Conservation (phyloP, 768 basidiomycete genomes). For the Lentinula sp. region DNA sequence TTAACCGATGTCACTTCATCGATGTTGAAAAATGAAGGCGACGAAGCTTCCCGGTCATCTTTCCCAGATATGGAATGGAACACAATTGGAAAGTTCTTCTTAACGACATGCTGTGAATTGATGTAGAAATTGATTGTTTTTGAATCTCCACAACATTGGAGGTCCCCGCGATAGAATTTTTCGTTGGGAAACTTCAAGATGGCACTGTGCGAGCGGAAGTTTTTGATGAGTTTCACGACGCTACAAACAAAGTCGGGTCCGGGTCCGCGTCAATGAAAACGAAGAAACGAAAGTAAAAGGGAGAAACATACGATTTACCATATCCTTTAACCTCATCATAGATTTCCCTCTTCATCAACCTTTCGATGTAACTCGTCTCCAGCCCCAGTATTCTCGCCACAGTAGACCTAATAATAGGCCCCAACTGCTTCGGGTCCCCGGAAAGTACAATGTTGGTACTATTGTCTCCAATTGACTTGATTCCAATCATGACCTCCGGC, state of each 20-base stretch:
- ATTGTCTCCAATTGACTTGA: slow-evolving; percentile 29
- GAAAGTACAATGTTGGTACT: slow-evolving; percentile 33
- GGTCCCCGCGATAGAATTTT: slow-evolving; percentile 49
- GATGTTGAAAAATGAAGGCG: slow-evolving; percentile 62
- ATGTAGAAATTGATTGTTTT: slow-evolving; percentile 33
- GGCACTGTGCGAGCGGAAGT: slow-evolving; percentile 49
- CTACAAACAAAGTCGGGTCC: slow-evolving; percentile 19
- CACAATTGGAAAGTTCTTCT: slow-evolving; percentile 44
- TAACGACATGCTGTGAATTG: slow-evolving; percentile 30
- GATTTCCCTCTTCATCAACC: slow-evolving; percentile 21
- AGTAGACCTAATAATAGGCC: slow-evolving; percentile 35
- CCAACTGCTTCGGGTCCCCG: slow-evolving; percentile 42
- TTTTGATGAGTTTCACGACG: slow-evolving; percentile 53
- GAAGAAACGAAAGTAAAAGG: not conserved
- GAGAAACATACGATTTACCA: slow-evolving; percentile 17
- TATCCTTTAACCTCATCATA: slow-evolving; percentile 13
- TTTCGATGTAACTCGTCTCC: slow-evolving; percentile 31
- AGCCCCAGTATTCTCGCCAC: slow-evolving; percentile 32
- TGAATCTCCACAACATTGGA: slow-evolving; percentile 39
- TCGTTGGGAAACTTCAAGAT: slow-evolving; percentile 54
- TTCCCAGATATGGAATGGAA: slow-evolving; percentile 51
- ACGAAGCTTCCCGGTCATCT: slow-evolving; percentile 47
- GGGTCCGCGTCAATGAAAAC: not conserved
- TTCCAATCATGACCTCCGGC: slow-evolving; percentile 51
- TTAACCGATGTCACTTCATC: slow-evolving; percentile 47